Evolutionary conservation across 2,329 filamentous ascomycete species (phyloP), one percentile per base, ranked within the genome.

Genomic region (Trichophyton schoenleinii): DNA sequence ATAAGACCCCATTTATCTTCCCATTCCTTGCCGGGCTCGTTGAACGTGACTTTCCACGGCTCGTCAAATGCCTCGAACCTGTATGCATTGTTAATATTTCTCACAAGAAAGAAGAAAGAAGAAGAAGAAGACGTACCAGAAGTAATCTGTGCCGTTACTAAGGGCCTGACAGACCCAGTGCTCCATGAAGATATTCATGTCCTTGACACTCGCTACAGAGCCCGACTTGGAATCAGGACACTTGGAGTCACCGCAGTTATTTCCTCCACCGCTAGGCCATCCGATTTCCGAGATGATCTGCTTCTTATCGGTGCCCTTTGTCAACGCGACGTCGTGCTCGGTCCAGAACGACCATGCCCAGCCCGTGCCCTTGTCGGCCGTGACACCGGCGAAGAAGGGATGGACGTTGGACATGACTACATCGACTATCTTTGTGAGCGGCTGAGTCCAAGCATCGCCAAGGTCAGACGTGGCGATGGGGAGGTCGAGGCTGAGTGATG

Each of bases 351-450:
- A 74, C 75, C 80, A 89, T 0, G 92, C 95, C 92, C 92, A 97
- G 6, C 71, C 75, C 0, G 91, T 86, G 0, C 90, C 89, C 1
- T 81, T 72, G 1, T 82, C 77, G 1, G 85, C 86, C 0, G 81
- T 77, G 11, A 89, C 84, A 55, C 92, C 92, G 0, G 86, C 88
- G 70, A 97, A 97, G 80, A 97, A 96, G 0, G 94, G 92, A 71
- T 97, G 94, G 60, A 97, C 89, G 71, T 97, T 97, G 67, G 89
- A 87, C 91, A 97, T 96, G 74, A 97, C 85, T 68, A 89, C 86
- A 73, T 97, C 91, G 48, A 89, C 88, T 59, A 84, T 80, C 3
- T 75, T 67, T 0, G 87, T 88, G 18, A 97, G 82, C 1, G 80
- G 78, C 0, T 80, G 69, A 2, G 84, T 87, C 92, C 92, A 97